These are phyloP conservation scores for Diaporthe vaccinii DNA, from an alignment of 2,329 filamentous ascomycete species.

Conservation along the genomic window DNA sequence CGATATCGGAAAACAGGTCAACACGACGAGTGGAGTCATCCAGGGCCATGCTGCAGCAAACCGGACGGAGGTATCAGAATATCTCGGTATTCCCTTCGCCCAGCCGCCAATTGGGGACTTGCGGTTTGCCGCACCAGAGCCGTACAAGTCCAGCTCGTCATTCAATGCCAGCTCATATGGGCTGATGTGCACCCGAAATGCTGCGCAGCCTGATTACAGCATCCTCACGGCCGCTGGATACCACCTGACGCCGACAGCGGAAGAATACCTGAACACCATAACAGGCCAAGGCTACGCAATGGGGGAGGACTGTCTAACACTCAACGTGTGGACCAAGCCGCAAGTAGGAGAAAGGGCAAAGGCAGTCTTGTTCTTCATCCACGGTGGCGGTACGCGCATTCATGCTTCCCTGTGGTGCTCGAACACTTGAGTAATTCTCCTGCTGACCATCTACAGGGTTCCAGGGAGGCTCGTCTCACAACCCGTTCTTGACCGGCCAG, in stretches of 20 bases:
- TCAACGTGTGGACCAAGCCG: constrained; percentile 57
- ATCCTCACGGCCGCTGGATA: constrained; percentile 8
- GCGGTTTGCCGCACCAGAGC: constrained; percentile 17
- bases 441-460: constrained; percentile 47
- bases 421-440: too few species aligned
- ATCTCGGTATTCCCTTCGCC: constrained; percentile 34
- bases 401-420: neutral
- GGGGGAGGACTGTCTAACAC: constrained; percentile 53
- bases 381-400: constrained; percentile 51
- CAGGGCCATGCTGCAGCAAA: constrained; percentile 14
- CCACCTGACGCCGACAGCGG: neutral
- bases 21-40: constrained; percentile 26
- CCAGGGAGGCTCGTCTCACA: constrained; percentile 46
- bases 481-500: constrained; percentile 25
- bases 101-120: constrained; percentile 19
- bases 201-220: neutral
- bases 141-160: neutral
- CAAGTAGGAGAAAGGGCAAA: constrained; percentile 50
- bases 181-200: constrained; percentile 3
- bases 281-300: neutral
- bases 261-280: constrained; percentile 6
- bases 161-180: constrained; percentile 9
- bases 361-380: constrained; percentile 60
- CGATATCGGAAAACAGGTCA: constrained; percentile 12
- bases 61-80: constrained; percentile 31